These are phyloP conservation scores for Sphaerobolus stellatus DNA, from an alignment of 1,284 basidiomycete genomes.

Conservation along the genomic window DNA sequence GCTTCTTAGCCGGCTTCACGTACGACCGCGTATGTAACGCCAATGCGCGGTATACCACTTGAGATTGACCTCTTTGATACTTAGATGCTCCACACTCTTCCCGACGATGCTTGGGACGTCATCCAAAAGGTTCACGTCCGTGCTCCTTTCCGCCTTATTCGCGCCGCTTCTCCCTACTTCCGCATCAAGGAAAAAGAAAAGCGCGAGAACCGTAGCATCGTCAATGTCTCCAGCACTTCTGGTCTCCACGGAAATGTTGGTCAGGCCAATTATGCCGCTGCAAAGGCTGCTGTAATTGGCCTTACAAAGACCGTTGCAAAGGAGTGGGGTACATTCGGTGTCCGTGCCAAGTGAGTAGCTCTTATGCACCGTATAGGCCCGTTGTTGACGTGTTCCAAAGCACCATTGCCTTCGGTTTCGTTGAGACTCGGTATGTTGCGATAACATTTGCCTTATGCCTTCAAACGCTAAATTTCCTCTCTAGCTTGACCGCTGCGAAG, in stretches of 20 bases:
- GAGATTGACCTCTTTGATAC: neutral
- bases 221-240: constrained; percentile 75
- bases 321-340: constrained; percentile 83
- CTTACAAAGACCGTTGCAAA: constrained; percentile 85
- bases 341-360: constrained; percentile 58
- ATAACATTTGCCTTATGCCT: neutral
- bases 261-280: constrained; percentile 81
- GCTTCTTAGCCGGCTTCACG: constrained; percentile 71
- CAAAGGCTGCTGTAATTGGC: constrained; percentile 74
- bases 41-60: neutral
- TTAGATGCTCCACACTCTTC: constrained; percentile 84
- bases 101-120: constrained; percentile 79
- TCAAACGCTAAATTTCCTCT: neutral
- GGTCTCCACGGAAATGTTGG: constrained; percentile 84
- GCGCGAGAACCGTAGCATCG: constrained; percentile 70
- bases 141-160: constrained; percentile 82
- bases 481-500: constrained; percentile 68
- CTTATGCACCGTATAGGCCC: neutral
- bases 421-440: constrained; percentile 61
- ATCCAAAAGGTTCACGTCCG: constrained; percentile 81
- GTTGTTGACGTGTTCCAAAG: neutral
- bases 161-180: constrained; percentile 83
- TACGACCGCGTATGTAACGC: constrained; percentile 50
- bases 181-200: constrained; percentile 61
- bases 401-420: constrained; percentile 75